Evolutionary conservation across 805 yeast genomes (phyloP).

Genomic region (Lachancea dasiensis): DNA sequence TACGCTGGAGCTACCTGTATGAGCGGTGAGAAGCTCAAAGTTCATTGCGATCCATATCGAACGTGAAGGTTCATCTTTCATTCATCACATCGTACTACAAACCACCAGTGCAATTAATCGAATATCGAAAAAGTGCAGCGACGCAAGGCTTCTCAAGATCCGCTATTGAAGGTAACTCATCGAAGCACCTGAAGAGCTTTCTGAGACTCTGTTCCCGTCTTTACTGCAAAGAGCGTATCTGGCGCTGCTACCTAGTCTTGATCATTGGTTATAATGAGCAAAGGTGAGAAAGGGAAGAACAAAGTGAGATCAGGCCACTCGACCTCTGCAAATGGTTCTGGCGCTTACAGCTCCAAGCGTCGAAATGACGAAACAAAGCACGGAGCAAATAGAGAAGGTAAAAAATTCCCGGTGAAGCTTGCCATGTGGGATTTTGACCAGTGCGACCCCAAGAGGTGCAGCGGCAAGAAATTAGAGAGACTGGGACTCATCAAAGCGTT

Average conservation of each 20-base stretch:
- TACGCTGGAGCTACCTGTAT: not conserved
- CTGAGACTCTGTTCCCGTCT: too few relatives aligned
- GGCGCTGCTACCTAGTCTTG: too few relatives aligned
- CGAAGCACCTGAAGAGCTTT: not conserved
- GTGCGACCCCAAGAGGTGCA: constrained; percentile 96
- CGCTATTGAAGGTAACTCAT: too few relatives aligned
- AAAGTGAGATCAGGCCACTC: constrained; percentile 53
- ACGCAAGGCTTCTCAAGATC: too few relatives aligned
- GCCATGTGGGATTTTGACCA: constrained; percentile 99
- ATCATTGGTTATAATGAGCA: constrained; percentile 29
- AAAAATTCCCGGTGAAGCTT: constrained; percentile 69
- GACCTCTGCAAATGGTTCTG: constrained; percentile 41
- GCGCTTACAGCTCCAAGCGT: constrained; percentile 35
- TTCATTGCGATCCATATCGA: too few relatives aligned
- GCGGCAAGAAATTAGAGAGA: constrained; percentile 90
- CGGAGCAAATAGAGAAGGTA: constrained; percentile 14
- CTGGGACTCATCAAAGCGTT: constrained; percentile 74
- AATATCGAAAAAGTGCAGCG: too few relatives aligned
- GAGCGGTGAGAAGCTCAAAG: too few relatives aligned
- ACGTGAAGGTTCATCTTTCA: not conserved
- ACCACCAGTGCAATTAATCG: too few relatives aligned
- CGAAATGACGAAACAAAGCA: constrained; percentile 36
- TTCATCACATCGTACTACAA: too few relatives aligned
- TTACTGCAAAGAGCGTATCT: too few relatives aligned
- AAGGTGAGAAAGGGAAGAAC: constrained; percentile 42